Evolutionary conservation across 2,329 filamentous ascomycete genomes (phyloP), one percentile per base, ranked within the genome.

Genomic region (Exophiala sp.): DNA sequence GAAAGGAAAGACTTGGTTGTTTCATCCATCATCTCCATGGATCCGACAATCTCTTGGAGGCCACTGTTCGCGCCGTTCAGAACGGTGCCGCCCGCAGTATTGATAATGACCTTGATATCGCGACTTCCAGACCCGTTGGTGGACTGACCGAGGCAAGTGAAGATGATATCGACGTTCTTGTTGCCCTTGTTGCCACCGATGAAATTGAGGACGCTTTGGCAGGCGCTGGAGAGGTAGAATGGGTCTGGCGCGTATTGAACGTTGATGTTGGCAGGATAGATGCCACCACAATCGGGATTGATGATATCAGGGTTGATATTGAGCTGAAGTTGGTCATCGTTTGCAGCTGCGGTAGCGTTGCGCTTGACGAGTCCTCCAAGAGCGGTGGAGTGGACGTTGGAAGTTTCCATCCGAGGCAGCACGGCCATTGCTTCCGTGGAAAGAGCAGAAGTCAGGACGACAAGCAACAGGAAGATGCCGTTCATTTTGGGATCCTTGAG

Each of bases 261-360:
- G 18, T 53, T 59, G 52, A 59, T 46, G 41, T 55, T 54, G 29
- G 56, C 56, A 34, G 42, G 36, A 24, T 53, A 55, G 9, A 53
- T 49, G 6, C 56, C 52, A 20, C 56, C 50, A 35, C 56, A 59
- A 16, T 35, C 21, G 1, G 56, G 52, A 21, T 55, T 55, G 41
- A 71, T 68, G 24, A 68, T 62, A 16, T 63, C 60, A 14, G 66
- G 69, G 47, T 71, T 62, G 46, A 59, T 29, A 61, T 60, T 61
- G 24, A 47, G 55, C 21, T 44, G 29, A 12, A 55, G 47, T 40
- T 39, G 33, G 14, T 42, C 39, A 8, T 2, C 24, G 7, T 5
- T 29, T 12, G 18, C 39, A 40, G 32, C 21, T 33, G 44, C 39
- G 8, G 46, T 43, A 35, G 34, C 44, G 21, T 55, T 51, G 16